phyloP scores from a whole-genome alignment of 2,329 filamentous ascomycete species.

The Reticulascus tulasneorum region DNA sequence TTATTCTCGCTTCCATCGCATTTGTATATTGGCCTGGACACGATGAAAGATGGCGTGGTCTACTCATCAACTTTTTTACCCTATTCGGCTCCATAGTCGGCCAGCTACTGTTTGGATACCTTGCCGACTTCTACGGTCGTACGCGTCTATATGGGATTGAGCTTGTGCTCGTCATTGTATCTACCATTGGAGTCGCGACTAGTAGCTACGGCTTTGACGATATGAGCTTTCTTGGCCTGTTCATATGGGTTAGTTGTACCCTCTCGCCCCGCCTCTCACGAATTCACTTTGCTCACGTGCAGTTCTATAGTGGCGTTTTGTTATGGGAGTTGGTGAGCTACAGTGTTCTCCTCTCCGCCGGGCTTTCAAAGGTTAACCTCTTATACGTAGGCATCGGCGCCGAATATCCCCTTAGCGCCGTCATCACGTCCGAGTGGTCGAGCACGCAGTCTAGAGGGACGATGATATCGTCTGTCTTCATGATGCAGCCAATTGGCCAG shows the following conservation, averaged over 20 bases:
- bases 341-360: neutral
- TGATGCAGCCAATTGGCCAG: slow-evolving; percentile 67
- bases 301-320: slow-evolving; percentile 41
- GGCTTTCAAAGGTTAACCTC: too few species aligned
- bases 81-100: slow-evolving; percentile 49
- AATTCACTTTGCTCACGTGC: neutral
- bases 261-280: neutral
- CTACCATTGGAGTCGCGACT: slow-evolving; percentile 53
- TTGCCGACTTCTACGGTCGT: slow-evolving; percentile 52
- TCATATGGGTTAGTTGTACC: slow-evolving; percentile 36
- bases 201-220: slow-evolving; percentile 46
- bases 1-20: slow-evolving; percentile 48
- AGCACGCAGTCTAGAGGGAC: slow-evolving; percentile 60
- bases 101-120: slow-evolving; percentile 48
- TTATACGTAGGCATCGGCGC: slow-evolving; percentile 41
- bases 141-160: slow-evolving; percentile 55
- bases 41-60: slow-evolving; percentile 37
- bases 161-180: slow-evolving; percentile 51
- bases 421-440: slow-evolving; percentile 64
- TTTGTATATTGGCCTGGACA: slow-evolving; percentile 49
- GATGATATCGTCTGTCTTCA: slow-evolving; percentile 65
- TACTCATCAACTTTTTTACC: slow-evolving; percentile 50
- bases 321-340: slow-evolving; percentile 46
- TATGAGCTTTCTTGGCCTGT: slow-evolving; percentile 46
- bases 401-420: slow-evolving; percentile 63